A percentile compares a stretch with the other conserved stretches of the same genome.
Evolutionary conservation across 192 early-diverging fungal genomes (phyloP).

Genomic region (Coemansia sp.): DNA sequence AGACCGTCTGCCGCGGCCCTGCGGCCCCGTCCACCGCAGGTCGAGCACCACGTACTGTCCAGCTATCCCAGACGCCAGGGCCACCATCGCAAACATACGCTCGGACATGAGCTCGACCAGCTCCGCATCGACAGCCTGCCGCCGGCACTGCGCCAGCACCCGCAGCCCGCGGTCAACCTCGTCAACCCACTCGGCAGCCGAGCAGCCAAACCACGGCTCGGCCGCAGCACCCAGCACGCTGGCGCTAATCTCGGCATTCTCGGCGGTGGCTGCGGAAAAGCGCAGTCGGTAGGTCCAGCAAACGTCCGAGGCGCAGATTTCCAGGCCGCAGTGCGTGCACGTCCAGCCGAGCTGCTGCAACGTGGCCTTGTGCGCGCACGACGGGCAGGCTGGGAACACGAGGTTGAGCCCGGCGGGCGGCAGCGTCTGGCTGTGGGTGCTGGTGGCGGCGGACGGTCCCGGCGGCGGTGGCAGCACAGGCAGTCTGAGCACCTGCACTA

Average conservation of each 20-base stretch:
- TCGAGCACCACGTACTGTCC: constrained; percentile 2
- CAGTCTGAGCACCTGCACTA: constrained; percentile 11
- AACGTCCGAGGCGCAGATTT: constrained; percentile 1
- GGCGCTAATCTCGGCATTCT: not conserved
- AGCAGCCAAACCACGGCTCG: constrained; percentile 29
- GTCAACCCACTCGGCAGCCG: constrained; percentile 26
- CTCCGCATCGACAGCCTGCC: not conserved
- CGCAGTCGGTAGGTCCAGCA: constrained; percentile 28
- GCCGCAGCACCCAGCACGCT: constrained; percentile 14
- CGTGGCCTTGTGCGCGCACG: constrained; percentile 12
- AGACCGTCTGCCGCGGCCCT: not conserved
- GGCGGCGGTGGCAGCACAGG: not conserved
- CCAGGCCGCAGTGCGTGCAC: constrained; percentile 10
- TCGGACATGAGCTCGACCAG: constrained; percentile 9
- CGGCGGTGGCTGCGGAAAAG: not conserved
- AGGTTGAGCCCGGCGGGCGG: constrained; percentile 12
- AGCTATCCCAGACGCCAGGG: not conserved
- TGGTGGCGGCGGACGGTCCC: not conserved
- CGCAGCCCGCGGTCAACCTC: constrained; percentile 3
- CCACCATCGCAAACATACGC: constrained; percentile 2
- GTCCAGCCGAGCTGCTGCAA: constrained; percentile 2
- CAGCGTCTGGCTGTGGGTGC: not conserved
- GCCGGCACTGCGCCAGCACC: not conserved
- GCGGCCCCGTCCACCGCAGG: not conserved
- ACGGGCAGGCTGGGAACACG: constrained; percentile 20